Percentiles rank a stretch among this genome's conserved stretches.
phyloP scores from a whole-genome alignment of 2,329 filamentous ascomycete species.

The Harringtonia lauricola region DNA sequence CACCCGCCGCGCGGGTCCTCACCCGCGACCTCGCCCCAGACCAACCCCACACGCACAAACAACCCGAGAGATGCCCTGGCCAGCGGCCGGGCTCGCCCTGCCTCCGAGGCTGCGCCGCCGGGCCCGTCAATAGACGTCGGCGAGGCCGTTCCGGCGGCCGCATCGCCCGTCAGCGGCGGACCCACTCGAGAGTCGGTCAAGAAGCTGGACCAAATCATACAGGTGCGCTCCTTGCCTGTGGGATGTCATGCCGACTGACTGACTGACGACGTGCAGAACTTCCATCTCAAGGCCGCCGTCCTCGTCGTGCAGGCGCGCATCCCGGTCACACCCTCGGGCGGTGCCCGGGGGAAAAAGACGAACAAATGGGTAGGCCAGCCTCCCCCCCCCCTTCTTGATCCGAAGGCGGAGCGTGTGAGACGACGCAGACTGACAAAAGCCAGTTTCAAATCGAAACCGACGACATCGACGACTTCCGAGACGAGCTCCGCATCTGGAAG shows the following conservation, averaged over 20 bases:
- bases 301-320: constrained; percentile 75
- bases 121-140: constrained; percentile 4
- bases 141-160: constrained; percentile 19
- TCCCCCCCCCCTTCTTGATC: background rate
- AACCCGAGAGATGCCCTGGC: constrained; percentile 55
- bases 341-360: constrained; percentile 44
- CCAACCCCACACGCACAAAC: constrained; percentile 62
- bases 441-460: constrained; percentile 94
- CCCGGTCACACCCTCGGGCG: constrained; percentile 49
- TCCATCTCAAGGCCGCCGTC: constrained; percentile 78
- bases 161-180: constrained; percentile 35
- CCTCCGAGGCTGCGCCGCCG: constrained; percentile 30
- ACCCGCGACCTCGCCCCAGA: constrained; percentile 59
- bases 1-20: constrained; percentile 62
- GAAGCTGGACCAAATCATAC: constrained; percentile 88
- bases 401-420: no score
- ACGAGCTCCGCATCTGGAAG: constrained; percentile 76
- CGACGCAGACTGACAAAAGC: constrained; percentile 1
- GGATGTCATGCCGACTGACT: no score
- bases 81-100: constrained; percentile 29
- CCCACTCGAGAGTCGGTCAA: constrained; percentile 51
- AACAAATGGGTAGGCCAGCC: constrained; percentile 74
- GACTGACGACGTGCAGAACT: constrained; percentile 77
- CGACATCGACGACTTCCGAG: constrained; percentile 77
- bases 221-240: constrained; percentile 44